Conservation (phyloP, 768 basidiomycete genomes). For the Agaricus sinodeliciosus region DNA sequence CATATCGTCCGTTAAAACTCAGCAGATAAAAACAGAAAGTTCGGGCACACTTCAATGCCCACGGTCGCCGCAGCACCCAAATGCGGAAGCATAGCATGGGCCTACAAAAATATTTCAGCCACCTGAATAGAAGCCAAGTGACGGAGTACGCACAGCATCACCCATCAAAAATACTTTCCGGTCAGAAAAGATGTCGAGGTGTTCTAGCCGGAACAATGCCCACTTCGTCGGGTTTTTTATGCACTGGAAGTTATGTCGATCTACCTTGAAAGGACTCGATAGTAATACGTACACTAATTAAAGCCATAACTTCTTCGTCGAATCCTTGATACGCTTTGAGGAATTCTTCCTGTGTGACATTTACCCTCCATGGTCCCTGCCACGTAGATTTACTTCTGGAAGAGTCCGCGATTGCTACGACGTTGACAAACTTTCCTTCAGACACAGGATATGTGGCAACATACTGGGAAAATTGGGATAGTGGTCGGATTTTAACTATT, state of each 20-base stretch:
- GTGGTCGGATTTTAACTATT: slow-evolving; percentile 16
- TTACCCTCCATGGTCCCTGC: slow-evolving; percentile 14
- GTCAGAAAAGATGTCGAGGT: slow-evolving; percentile 30
- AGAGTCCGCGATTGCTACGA: slow-evolving; percentile 27
- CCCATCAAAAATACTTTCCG: slow-evolving; percentile 39
- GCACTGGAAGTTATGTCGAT: slow-evolving; percentile 19
- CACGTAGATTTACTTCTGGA: slow-evolving; percentile 29
- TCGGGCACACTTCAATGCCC: slow-evolving; percentile 21
- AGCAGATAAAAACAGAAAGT: not conserved
- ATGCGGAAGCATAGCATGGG: slow-evolving; percentile 28
- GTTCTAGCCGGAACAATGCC: slow-evolving; percentile 35
- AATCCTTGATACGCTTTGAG: slow-evolving; percentile 31
- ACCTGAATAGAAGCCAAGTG: slow-evolving; percentile 10
- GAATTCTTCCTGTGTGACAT: slow-evolving; percentile 28
- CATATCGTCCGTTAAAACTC: not conserved
- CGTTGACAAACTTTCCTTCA: slow-evolving; percentile 40
- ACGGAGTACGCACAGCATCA: slow-evolving; percentile 32
- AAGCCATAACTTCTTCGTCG: slow-evolving; percentile 37
- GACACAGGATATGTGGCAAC: slow-evolving; percentile 49
- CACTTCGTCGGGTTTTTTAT: slow-evolving; percentile 32
- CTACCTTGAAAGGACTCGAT: not conserved
- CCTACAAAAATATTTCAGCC: slow-evolving; percentile 11
- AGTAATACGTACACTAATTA: slow-evolving; percentile 31
- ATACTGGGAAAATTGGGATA: not conserved
- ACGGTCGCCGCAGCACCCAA: slow-evolving; percentile 25